Base-by-base conservation (phyloP, 495 filamentous ascomycete species). In the Parmelia sp. region DNA sequence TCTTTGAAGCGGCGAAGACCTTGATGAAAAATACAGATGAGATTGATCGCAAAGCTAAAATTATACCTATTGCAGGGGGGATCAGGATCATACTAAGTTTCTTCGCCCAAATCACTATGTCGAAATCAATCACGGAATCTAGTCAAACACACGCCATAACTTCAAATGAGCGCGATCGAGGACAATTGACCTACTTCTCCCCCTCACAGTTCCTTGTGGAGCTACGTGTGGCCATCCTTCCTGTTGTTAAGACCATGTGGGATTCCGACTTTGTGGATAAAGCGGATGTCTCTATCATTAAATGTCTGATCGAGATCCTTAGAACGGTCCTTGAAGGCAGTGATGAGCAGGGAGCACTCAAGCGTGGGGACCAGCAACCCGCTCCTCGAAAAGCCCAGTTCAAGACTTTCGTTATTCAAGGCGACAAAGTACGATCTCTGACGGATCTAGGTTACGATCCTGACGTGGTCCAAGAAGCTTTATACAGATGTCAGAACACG, bases 41-140 rank as follows among this genome's bases (percentile, higher is more conserved):
- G 42, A 70, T 72, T 58, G 79, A 83, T 47, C 73, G 80, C 27
- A 76, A 78, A 49, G 76, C 76, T 33, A 76, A 79, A 59, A 72
- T 84, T 53, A 76, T 81, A 19, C 82, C 83, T 56, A 82, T 83
- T 35, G 83, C 82, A 68, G 83, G 83, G 31, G 90, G 89, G 56
- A 86, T 96, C 64, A 90, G 88, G 71, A 90, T 91, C 60, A 94
- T 98, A 56, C 80, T 98, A 29, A 83, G 85, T 35, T 83, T 97
- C 51, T 97, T 93, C 74, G 77, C 79, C 17, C 80, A 90, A 68
- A 79, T 96, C 44, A 84, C 87, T 57, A 86, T 84, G 61, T 84
- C 87, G 2, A 96, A 95, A 74, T 82, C 83, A 57, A 84, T 97
- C 57, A 78, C 80, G 10, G 94, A 98, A 23, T 87, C 92, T 5